These are phyloP conservation scores for Paracorniculantispora psalliotae DNA, from an alignment of 2,329 filamentous ascomycete species.

Conservation along the genomic window DNA sequence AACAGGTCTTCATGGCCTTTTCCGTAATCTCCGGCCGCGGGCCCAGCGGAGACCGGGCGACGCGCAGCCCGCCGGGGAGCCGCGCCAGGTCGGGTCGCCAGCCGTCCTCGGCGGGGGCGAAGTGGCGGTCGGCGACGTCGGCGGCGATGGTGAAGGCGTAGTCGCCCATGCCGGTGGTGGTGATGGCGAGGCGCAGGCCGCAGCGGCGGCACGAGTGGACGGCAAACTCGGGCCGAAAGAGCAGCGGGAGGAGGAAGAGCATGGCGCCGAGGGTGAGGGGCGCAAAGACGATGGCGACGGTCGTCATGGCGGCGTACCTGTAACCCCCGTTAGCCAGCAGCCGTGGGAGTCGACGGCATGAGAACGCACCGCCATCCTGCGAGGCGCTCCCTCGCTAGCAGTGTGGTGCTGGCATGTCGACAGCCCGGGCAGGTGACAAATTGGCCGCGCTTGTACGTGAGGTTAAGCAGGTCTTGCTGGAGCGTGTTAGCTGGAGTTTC, in stretches of 20 bases:
- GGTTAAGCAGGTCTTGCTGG: slow-evolving; percentile 5
- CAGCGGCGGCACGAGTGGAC: slow-evolving; percentile 15
- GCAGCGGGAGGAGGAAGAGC: slow-evolving; percentile 5
- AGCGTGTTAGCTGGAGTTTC: too few species aligned
- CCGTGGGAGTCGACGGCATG: too few species aligned
- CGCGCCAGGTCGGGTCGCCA: slow-evolving; percentile 15
- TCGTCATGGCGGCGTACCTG: slow-evolving; percentile 14
- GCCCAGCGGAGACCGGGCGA: slow-evolving; percentile 11
- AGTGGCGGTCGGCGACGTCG: slow-evolving; percentile 7
- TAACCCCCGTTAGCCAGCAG: not conserved
- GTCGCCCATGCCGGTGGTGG: slow-evolving; percentile 11
- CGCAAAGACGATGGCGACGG: slow-evolving; percentile 13
- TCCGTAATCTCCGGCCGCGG: slow-evolving; percentile 12
- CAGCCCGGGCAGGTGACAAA: slow-evolving; percentile 15
- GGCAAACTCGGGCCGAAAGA: slow-evolving; percentile 13
- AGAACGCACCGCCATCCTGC: slow-evolving; percentile 13
- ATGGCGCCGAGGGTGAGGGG: slow-evolving; percentile 14
- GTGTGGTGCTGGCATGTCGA: slow-evolving; percentile 13
- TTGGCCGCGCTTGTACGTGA: slow-evolving; percentile 13
- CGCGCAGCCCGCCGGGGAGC: slow-evolving; percentile 12
- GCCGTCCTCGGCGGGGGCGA: slow-evolving; percentile 11
- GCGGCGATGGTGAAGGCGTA: slow-evolving; percentile 12
- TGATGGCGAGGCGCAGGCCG: slow-evolving; percentile 15
- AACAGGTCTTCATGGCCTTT: slow-evolving; percentile 12
- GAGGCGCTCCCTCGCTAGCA: slow-evolving; percentile 12